phyloP scores from a whole-genome alignment of 768 basidiomycete genomes.

The Wakefieldia striispora region DNA sequence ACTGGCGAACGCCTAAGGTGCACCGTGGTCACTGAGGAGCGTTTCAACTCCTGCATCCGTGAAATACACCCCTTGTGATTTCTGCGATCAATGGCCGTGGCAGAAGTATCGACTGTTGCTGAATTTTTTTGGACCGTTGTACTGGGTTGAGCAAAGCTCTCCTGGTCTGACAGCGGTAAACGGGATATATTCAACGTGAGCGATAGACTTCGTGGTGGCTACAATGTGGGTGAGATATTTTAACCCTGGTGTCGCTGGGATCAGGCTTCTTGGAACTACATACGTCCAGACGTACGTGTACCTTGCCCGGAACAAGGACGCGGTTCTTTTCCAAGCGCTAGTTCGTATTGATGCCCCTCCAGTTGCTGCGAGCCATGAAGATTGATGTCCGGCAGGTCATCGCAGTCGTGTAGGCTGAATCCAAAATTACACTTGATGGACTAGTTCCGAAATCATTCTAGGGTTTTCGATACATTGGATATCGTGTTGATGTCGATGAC shows the following conservation, averaged over 20 bases:
- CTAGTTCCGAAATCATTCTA: background rate
- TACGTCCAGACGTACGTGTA: slow-evolving; percentile 8
- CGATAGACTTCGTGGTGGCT: slow-evolving; percentile 6
- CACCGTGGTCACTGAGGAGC: too few species aligned
- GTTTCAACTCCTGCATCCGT: too few species aligned
- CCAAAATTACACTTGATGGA: background rate
- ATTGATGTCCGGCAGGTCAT: slow-evolving; percentile 1
- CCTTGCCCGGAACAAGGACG: background rate
- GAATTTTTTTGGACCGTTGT: slow-evolving; percentile 1
- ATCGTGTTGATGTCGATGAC: background rate
- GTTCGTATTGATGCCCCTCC: background rate
- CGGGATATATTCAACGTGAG: background rate
- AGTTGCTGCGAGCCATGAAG: background rate
- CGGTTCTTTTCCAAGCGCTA: slow-evolving; percentile 1
- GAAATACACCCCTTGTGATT: background rate
- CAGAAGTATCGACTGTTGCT: background rate
- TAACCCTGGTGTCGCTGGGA: background rate
- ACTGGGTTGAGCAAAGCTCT: slow-evolving; percentile 5
- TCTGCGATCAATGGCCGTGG: background rate
- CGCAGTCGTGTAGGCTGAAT: background rate
- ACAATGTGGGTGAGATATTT: slow-evolving; percentile 2
- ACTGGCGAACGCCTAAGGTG: too few species aligned
- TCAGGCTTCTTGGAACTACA: slow-evolving; percentile 5
- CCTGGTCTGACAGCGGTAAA: too few species aligned
- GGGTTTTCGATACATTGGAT: background rate